Evolutionary conservation across 2,329 filamentous ascomycete genomes (phyloP).

Genomic region (Calonectria montana): DNA sequence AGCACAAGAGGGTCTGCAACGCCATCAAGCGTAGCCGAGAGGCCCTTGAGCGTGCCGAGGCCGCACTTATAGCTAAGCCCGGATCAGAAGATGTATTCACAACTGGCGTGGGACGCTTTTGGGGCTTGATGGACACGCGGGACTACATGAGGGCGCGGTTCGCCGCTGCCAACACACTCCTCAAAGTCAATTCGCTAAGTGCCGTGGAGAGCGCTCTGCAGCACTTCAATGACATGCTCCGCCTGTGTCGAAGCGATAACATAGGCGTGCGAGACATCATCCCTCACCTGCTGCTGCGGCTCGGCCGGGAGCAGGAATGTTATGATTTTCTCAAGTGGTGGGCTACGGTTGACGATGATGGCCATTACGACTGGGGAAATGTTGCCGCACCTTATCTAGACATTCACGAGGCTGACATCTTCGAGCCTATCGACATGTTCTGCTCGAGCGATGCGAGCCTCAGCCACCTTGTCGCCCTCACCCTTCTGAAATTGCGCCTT

Average conservation of each 20-base stretch:
- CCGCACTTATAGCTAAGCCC: neutral
- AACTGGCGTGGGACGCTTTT: neutral
- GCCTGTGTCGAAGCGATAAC: slow-evolving; percentile 32
- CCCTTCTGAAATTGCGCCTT: slow-evolving; percentile 23
- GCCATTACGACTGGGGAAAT: neutral
- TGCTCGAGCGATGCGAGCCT: neutral
- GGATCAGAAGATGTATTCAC: neutral
- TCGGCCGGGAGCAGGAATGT: slow-evolving; percentile 47
- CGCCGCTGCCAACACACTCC: neutral
- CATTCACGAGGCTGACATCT: neutral
- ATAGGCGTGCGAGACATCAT: slow-evolving; percentile 35
- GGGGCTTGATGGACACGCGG: neutral
- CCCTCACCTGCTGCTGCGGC: slow-evolving; percentile 43
- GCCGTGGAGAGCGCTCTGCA: slow-evolving; percentile 50
- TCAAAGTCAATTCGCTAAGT: slow-evolving; percentile 39
- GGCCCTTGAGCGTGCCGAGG: neutral
- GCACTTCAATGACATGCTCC: slow-evolving; percentile 52
- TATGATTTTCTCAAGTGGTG: slow-evolving; percentile 12
- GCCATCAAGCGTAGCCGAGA: neutral
- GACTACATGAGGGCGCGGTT: slow-evolving; percentile 6
- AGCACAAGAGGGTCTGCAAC: no score
- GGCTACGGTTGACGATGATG: neutral
- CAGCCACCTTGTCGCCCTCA: slow-evolving; percentile 24
- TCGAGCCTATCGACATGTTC: slow-evolving; percentile 2
- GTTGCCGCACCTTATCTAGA: neutral